Base-by-base conservation (phyloP, 2,329 filamentous ascomycete species). In the Talaromyces atroroseus region DNA sequence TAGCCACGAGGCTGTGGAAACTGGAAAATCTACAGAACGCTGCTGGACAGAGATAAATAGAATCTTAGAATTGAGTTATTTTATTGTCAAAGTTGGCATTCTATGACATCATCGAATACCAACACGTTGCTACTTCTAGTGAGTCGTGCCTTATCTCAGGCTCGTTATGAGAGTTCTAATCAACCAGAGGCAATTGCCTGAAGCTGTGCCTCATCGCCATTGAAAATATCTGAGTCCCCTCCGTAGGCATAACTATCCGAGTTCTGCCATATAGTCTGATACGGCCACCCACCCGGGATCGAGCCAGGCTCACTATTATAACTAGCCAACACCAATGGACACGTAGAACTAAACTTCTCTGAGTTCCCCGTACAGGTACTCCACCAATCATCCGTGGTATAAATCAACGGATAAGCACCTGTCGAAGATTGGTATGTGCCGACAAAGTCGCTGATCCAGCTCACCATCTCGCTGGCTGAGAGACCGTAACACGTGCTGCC, bases 241-340 rank as follows among this genome's bases (percentile, higher is more conserved):
- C 79, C 78, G 63, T 77, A 80, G 12, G 65, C 59, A 59, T 80
- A 80, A 5, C 64, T 65, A 58, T 80, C 75, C 26, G 71, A 67
- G 62, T 80, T 76, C 70, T 82, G 80, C 80, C 81, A 83, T 62
- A 83, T 76, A 8, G 78, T 80, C 64, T 82, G 74, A 62, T 69
- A 77, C 2, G 72, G 64, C 80, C 80, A 83, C 18, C 79, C 76
- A 14, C 76, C 78, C 1, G 79, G 80, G 10, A 80, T 68, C 1
- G 72, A 73, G 1, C 79, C 78, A 1, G 73, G 64, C 0, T 67
- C 67, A 60, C 66, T 74, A 44, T 62, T 63, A 59, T 78, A 82
- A 3, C 74, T 65, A 5, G 79, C 79, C 51, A 82, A 63, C 8
- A 79, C 74, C 10, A 82, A 69, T 7, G 79, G 78, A 59, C 75